These are phyloP conservation scores for Filosporella fistucella DNA, from an alignment of 495 filamentous ascomycete genomes.

Conservation along the genomic window DNA sequence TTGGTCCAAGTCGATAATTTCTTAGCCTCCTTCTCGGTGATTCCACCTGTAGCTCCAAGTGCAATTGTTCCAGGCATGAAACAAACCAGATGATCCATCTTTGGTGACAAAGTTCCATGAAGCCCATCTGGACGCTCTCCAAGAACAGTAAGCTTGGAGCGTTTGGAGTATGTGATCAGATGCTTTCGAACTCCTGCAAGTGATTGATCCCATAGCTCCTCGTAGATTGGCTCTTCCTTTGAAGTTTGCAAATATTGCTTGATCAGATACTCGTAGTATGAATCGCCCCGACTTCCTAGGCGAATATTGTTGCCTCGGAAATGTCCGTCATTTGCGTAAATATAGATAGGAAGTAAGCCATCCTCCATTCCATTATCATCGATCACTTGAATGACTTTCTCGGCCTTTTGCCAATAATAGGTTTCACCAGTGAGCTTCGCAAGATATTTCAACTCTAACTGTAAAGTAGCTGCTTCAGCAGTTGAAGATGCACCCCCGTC, in stretches of 20 bases:
- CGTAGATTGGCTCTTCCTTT: constrained; percentile 78
- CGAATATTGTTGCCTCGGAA: constrained; percentile 85
- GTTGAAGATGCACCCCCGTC: constrained; percentile 92
- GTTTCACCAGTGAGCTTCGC: constrained; percentile 91
- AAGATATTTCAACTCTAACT: constrained; percentile 97
- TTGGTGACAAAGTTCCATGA: constrained; percentile 58
- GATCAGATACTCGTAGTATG: constrained; percentile 97
- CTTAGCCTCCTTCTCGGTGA: constrained; percentile 67
- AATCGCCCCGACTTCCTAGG: constrained; percentile 89
- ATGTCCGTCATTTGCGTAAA: constrained; percentile 70
- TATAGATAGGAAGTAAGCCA: constrained; percentile 87
- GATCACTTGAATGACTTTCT: constrained; percentile 86
- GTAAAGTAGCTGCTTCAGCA: constrained; percentile 84
- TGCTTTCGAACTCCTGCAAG: constrained; percentile 84
- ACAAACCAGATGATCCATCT: constrained; percentile 98
- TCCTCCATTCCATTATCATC: constrained; percentile 73
- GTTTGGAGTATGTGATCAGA: constrained; percentile 80
- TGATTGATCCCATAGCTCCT: constrained; percentile 88
- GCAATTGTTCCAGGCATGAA: constrained; percentile 97
- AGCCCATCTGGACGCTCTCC: constrained; percentile 81
- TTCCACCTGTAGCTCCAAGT: constrained; percentile 76
- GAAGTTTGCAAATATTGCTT: constrained; percentile 95
- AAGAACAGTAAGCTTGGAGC: constrained; percentile 75
- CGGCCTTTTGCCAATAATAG: constrained; percentile 70
- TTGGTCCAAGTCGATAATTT: constrained; percentile 66